These are phyloP conservation scores for Centella asiatica DNA, from an alignment of 129 eudicot species.

Conservation along the genomic window DNA sequence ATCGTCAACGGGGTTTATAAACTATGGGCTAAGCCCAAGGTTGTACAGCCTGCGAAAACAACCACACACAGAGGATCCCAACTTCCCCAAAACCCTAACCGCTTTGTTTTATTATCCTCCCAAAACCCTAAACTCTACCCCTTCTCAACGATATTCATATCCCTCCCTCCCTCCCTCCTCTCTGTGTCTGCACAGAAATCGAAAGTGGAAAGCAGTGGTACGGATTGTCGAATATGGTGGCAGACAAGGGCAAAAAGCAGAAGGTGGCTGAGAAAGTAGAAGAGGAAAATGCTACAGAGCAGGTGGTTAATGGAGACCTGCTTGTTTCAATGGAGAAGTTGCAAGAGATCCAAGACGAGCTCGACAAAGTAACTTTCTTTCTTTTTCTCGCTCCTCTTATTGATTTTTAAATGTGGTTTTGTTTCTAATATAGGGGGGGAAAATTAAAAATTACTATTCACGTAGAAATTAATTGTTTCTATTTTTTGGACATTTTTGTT, in stretches of 20 bases:
- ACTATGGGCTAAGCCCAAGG: no score
- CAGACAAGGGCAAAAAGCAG: slow-evolving; percentile 70
- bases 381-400: background rate
- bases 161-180: background rate
- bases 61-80: background rate
- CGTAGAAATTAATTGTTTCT: no score
- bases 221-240: slow-evolving; percentile 36
- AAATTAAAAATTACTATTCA: no score
- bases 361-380: slow-evolving; percentile 48
- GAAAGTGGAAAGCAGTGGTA: background rate
- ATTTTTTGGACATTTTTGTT: no score
- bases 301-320: slow-evolving; percentile 47
- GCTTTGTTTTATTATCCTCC: slow-evolving; percentile 4
- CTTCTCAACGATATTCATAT: background rate
- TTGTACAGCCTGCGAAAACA: background rate
- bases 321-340: slow-evolving; percentile 67
- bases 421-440: no score
- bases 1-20: no score
- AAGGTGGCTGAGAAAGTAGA: slow-evolving; percentile 41
- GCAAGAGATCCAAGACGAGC: slow-evolving; percentile 88
- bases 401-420: no score
- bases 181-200: background rate
- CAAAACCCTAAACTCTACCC: slow-evolving; percentile 35
- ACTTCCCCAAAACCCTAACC: slow-evolving; percentile 32
- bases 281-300: slow-evolving; percentile 35